Percentiles rank a stretch among this genome's conserved stretches.
phyloP scores from a whole-genome alignment of 1,284 basidiomycete genomes.

The Inonotus hispidus region DNA sequence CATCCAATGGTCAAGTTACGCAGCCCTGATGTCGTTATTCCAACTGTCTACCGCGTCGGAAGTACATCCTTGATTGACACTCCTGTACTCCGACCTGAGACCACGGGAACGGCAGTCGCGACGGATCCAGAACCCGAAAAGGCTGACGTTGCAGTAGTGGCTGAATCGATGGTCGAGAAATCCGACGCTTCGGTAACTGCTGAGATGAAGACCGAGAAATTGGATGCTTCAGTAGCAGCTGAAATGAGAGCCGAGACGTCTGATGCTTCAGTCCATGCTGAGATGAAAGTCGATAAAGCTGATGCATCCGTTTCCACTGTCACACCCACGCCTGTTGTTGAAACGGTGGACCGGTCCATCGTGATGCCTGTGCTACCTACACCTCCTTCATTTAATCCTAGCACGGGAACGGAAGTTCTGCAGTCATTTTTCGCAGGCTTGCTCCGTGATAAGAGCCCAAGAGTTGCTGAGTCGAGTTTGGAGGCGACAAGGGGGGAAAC shows the following conservation, averaged over 20 bases:
- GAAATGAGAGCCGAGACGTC: slow-evolving; percentile 6
- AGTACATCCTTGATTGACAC: slow-evolving; percentile 26
- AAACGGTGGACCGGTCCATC: background rate
- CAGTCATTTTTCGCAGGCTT: background rate
- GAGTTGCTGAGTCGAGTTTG: background rate
- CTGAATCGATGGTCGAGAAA: slow-evolving; percentile 9
- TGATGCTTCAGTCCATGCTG: slow-evolving; percentile 2
- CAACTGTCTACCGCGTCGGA: slow-evolving; percentile 40
- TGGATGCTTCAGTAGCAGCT: background rate
- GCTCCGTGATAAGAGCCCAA: background rate
- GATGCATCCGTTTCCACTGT: slow-evolving; percentile 13
- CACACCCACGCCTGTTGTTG: background rate
- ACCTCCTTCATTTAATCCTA: background rate
- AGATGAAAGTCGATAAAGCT: background rate
- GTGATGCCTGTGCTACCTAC: slow-evolving; percentile 8
- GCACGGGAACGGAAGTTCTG: background rate
- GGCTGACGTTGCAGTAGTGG: slow-evolving; percentile 10
- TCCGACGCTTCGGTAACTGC: slow-evolving; percentile 4
- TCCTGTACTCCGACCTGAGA: background rate
- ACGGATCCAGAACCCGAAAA: slow-evolving; percentile 16
- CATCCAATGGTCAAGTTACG: slow-evolving; percentile 83
- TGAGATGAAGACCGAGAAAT: slow-evolving; percentile 7
- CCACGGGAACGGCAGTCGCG: slow-evolving; percentile 2
- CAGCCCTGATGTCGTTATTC: slow-evolving; percentile 44
- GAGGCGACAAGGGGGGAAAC: background rate